These are phyloP conservation scores for Przewalskia tangutica DNA, from an alignment of 257 asterid species.

Conservation along the genomic window DNA sequence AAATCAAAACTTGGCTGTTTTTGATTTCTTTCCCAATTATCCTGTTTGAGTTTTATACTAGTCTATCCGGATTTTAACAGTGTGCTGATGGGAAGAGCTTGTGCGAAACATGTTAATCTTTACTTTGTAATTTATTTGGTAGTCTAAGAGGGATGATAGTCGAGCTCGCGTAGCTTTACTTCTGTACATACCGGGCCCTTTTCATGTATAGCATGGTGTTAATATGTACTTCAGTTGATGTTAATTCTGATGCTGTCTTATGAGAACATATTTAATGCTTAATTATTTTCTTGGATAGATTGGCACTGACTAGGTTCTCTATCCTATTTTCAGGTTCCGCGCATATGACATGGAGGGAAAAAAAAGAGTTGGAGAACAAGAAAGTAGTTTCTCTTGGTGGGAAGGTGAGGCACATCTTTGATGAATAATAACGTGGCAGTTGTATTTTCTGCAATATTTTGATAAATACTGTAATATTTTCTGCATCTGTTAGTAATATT, in stretches of 20 bases:
- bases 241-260: neutral
- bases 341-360: conserved; percentile 76
- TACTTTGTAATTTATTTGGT: neutral
- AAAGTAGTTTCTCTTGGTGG: conserved; percentile 72
- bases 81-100: neutral
- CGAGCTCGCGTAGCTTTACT: neutral
- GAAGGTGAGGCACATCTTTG: conserved; percentile 31
- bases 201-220: neutral
- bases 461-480: neutral
- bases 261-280: neutral
- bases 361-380: conserved; percentile 59
- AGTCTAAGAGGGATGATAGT: neutral
- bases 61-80: neutral
- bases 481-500: neutral
- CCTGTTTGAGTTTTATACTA: neutral
- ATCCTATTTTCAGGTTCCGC: conserved; percentile 29
- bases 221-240: neutral
- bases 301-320: neutral
- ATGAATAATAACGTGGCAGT: neutral
- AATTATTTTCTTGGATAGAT: neutral
- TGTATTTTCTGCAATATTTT: neutral
- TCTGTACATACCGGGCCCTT: neutral
- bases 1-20: neutral
- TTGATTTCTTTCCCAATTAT: neutral
- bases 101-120: neutral